Base-by-base conservation (phyloP, 495 filamentous ascomycete genomes). In the Neurospora sp. region DNA sequence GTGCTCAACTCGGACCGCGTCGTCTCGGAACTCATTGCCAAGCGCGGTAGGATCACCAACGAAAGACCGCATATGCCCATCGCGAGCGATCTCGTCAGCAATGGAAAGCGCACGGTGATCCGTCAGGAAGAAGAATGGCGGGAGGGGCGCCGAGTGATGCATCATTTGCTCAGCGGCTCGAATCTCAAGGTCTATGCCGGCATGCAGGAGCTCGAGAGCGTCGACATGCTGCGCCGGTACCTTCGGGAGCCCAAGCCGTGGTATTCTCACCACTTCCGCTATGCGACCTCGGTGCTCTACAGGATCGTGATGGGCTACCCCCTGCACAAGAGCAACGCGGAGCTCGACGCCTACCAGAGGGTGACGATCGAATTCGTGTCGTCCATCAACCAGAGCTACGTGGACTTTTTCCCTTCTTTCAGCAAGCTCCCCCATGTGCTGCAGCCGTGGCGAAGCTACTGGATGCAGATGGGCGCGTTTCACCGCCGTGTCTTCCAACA, bases 381-480 rank as follows among this genome's bases (percentile, higher is more conserved):
- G 27, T 66, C n/a, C 70, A 74, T 74, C 39, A 72, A 37, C 71
- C 53, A 74, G 3, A 82, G 76, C 44, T 78, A 82, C 42, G 71
- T 82, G 18, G 86, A 87, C 71, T 85, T 76, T 69, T 84, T 84
- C 72, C 84, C 85, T 1, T 53, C 74, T 14, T 72, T 87, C 0
- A 75, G 74, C 35, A 69, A 70, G 18, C 73, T 86, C 0, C 85
- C 85, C 1, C 74, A 70, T 12, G 69, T 70, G 6, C 74, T 88
- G 68, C 85, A 87, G 71, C 66, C 70, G 16, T 86, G 84, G 85
- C 79, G 84, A 0, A 41, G 42, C 18, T 48, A 76, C 59, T 85
- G 82, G 81, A 81, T 80, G 70, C 41, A 69, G 9, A 74, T 78
- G 68, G 78, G 74, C 20, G 44, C 69, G 6, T 81, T 75, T 41